phyloP scores from a whole-genome alignment of 495 filamentous ascomycete genomes.

The Xylaria palmicola region DNA sequence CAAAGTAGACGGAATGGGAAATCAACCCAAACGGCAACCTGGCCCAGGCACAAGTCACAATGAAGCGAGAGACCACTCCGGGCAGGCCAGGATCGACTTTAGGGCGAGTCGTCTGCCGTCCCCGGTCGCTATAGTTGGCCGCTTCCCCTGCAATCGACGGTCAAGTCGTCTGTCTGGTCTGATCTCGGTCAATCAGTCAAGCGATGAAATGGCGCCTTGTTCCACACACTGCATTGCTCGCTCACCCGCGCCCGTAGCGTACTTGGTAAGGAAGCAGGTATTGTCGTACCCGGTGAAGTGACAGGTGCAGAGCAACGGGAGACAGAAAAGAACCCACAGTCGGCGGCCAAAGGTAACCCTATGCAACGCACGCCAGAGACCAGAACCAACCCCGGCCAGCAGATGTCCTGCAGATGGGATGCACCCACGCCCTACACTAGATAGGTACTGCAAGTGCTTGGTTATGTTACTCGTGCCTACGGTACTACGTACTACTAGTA shows the following conservation, averaged over 20 bases:
- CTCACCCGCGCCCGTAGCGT: slow-evolving; percentile 4
- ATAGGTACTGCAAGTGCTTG: too few relatives aligned
- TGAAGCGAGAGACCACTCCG: too few relatives aligned
- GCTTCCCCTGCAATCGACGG: background rate
- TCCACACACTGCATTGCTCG: background rate
- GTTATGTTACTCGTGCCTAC: too few relatives aligned
- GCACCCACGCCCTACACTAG: slow-evolving; percentile 1
- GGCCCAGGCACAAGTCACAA: too few relatives aligned
- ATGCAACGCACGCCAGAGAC: background rate
- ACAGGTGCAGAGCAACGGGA: background rate
- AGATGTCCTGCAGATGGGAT: slow-evolving; percentile 4
- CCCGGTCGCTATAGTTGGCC: background rate
- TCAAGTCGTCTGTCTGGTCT: slow-evolving; percentile 2
- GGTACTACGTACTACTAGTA: too few relatives aligned
- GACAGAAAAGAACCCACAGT: background rate
- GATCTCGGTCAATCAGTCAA: background rate
- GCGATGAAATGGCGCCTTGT: background rate
- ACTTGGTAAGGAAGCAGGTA: background rate
- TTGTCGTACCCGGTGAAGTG: background rate
- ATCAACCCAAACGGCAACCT: background rate
- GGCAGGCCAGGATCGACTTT: background rate
- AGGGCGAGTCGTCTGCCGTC: background rate
- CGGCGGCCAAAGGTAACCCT: background rate
- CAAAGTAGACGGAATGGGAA: background rate
- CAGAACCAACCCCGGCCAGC: background rate